A percentile compares a stretch with the other conserved stretches of the same genome.
Conservation (phyloP, 2,329 filamentous ascomycete species). For the Calonectria hawksworthii region DNA sequence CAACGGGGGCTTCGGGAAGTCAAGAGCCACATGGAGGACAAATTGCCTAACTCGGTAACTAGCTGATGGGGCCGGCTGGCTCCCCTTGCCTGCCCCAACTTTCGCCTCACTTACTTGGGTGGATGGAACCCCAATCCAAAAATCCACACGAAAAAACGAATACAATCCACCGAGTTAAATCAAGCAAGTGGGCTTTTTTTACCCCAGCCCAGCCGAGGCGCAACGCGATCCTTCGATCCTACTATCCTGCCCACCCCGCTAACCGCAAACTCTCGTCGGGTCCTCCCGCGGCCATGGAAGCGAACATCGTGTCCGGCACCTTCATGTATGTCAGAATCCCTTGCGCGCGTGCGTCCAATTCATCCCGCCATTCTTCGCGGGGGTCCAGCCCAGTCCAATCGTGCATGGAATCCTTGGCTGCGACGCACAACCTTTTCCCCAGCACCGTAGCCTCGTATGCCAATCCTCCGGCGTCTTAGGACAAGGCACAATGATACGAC, state of each 20-base stretch:
- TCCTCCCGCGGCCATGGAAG: conserved; percentile 14
- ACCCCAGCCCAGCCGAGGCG: conserved; percentile 15
- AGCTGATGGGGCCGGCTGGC: neutral
- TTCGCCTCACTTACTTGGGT: neutral
- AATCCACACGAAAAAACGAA: neutral
- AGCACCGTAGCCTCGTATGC: conserved; percentile 10
- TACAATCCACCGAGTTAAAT: neutral
- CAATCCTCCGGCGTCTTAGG: conserved; percentile 14
- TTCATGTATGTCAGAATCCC: conserved; percentile 19
- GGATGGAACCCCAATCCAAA: conserved; percentile 18
- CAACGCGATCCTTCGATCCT: conserved; percentile 11
- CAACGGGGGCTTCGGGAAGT: conserved; percentile 26
- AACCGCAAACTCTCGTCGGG: conserved; percentile 21
- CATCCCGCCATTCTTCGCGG: neutral
- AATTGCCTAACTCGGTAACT: conserved; percentile 24
- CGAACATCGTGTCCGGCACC: conserved; percentile 4
- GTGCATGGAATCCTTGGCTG: conserved; percentile 11
- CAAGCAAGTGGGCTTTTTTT: neutral
- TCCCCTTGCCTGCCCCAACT: neutral
- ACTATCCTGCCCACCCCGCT: conserved; percentile 13
- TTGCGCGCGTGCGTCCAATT: conserved; percentile 12
- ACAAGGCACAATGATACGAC: conserved; percentile 8
- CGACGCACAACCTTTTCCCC: conserved; percentile 12
- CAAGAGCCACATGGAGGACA: conserved; percentile 7
- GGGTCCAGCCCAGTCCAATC: conserved; percentile 5